Conservation (phyloP, 2,329 filamentous ascomycete genomes). For the Diaporthe sp. region DNA sequence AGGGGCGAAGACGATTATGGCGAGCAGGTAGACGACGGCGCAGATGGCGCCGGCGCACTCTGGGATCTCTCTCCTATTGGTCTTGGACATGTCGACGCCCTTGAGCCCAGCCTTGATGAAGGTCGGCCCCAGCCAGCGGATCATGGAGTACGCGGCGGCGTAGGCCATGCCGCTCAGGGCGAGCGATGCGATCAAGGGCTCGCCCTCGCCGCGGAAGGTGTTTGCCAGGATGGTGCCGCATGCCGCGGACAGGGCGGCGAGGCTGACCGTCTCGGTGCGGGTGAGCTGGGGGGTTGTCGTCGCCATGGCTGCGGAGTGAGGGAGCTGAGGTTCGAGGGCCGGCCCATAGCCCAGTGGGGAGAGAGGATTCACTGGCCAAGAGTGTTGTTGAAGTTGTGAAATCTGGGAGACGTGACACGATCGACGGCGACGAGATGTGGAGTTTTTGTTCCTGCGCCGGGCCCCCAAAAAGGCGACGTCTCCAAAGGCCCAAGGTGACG, state of each 20-base stretch:
- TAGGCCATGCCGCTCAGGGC: constrained; percentile 91
- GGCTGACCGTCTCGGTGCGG: constrained; percentile 63
- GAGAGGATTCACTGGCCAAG: neutral
- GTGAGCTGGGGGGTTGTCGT: constrained; percentile 55
- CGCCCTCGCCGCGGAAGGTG: constrained; percentile 86
- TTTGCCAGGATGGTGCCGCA: constrained; percentile 82
- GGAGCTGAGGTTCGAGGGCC: constrained; percentile 7
- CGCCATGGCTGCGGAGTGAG: constrained; percentile 29
- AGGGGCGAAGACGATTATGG: constrained; percentile 91
- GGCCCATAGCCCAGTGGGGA: constrained; percentile 18
- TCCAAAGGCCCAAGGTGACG: constrained; percentile 31
- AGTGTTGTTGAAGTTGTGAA: neutral
- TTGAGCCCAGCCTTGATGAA: constrained; percentile 92
- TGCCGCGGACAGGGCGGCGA: constrained; percentile 74
- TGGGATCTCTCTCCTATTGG: constrained; percentile 80
- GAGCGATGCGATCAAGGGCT: constrained; percentile 88
- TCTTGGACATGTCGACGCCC: constrained; percentile 86
- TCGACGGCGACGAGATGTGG: neutral
- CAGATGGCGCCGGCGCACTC: constrained; percentile 97
- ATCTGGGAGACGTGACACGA: neutral
- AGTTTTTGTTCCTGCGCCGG: neutral
- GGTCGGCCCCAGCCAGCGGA: constrained; percentile 91
- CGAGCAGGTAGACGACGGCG: constrained; percentile 90
- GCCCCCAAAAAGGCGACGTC: constrained; percentile 31
- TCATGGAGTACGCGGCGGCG: constrained; percentile 83